Conservation (phyloP, 768 basidiomycete genomes). For the Podaxis sp. region DNA sequence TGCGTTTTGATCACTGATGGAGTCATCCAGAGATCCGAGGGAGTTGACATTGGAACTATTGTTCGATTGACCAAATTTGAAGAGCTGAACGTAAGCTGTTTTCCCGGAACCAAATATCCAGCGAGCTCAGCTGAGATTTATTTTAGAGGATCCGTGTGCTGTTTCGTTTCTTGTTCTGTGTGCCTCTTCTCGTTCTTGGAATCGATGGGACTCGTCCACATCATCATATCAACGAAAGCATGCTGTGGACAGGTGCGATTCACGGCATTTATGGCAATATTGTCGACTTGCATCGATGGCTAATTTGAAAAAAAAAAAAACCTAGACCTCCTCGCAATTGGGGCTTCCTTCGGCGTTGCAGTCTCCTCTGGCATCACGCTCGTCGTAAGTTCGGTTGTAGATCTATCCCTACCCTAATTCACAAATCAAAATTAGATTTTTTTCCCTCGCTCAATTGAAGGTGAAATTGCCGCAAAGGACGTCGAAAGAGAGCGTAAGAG, state of each 20-base stretch:
- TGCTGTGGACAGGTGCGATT: constrained; percentile 49
- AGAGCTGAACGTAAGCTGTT: constrained; percentile 69
- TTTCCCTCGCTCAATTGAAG: constrained; percentile 76
- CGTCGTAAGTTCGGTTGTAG: constrained; percentile 44
- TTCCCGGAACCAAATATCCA: background rate
- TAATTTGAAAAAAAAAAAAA: constrained; percentile 1
- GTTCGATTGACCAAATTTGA: constrained; percentile 78
- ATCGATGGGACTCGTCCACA: constrained; percentile 67
- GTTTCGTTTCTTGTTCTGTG: constrained; percentile 71
- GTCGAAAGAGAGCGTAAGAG: constrained; percentile 41
- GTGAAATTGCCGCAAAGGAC: constrained; percentile 58
- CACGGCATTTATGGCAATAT: background rate
- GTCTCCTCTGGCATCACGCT: constrained; percentile 77
- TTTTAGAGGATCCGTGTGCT: constrained; percentile 64
- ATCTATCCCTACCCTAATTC: background rate
- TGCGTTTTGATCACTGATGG: background rate
- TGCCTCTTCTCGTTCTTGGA: constrained; percentile 65
- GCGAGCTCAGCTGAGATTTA: constrained; percentile 4
- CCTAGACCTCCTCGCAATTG: constrained; percentile 58
- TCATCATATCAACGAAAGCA: constrained; percentile 61
- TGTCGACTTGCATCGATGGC: background rate
- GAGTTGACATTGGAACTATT: constrained; percentile 64
- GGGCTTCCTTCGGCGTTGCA: constrained; percentile 57
- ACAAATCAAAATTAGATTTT: constrained; percentile 56
- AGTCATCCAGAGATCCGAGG: constrained; percentile 48